Evolutionary conservation across 768 basidiomycete species (phyloP).

Genomic region (Calocybe indica): DNA sequence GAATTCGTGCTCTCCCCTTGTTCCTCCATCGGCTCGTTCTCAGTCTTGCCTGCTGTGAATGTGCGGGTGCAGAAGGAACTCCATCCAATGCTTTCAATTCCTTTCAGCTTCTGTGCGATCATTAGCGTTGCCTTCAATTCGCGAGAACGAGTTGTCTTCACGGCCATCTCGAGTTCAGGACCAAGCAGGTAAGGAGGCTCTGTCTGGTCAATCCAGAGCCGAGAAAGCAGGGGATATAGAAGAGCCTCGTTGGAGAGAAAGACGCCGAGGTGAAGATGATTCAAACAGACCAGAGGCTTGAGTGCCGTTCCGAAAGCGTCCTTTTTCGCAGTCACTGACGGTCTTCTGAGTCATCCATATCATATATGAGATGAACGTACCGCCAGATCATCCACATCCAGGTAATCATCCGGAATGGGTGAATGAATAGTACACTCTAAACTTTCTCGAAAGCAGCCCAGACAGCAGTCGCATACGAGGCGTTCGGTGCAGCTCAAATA

Average conservation of each 20-base stretch:
- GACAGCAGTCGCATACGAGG: constrained; percentile 53
- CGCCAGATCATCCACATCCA: constrained; percentile 35
- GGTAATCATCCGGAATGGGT: constrained; percentile 50
- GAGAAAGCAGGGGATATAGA: constrained; percentile 16
- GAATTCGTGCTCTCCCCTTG: background rate
- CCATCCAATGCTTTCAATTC: constrained; percentile 43
- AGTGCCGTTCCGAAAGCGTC: constrained; percentile 36
- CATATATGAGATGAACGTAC: constrained; percentile 32
- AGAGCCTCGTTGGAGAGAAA: constrained; percentile 54
- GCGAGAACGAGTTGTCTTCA: constrained; percentile 26
- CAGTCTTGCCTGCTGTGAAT: constrained; percentile 6
- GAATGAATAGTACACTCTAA: constrained; percentile 51
- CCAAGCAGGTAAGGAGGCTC: constrained; percentile 30
- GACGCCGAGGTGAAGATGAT: constrained; percentile 52
- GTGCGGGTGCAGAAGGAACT: constrained; percentile 37
- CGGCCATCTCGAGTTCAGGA: constrained; percentile 21
- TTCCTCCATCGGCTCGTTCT: constrained; percentile 13
- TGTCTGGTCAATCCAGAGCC: background rate
- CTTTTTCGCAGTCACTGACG: constrained; percentile 19
- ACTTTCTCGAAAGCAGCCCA: constrained; percentile 60
- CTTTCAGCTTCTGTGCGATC: constrained; percentile 38
- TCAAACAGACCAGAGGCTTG: constrained; percentile 38
- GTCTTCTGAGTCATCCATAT: background rate
- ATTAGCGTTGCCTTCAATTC: constrained; percentile 44
- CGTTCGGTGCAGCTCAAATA: constrained; percentile 56